Evolutionary conservation across 169 alveolate genomes (phyloP).

Genomic region (Plasmodium falciparum): DNA sequence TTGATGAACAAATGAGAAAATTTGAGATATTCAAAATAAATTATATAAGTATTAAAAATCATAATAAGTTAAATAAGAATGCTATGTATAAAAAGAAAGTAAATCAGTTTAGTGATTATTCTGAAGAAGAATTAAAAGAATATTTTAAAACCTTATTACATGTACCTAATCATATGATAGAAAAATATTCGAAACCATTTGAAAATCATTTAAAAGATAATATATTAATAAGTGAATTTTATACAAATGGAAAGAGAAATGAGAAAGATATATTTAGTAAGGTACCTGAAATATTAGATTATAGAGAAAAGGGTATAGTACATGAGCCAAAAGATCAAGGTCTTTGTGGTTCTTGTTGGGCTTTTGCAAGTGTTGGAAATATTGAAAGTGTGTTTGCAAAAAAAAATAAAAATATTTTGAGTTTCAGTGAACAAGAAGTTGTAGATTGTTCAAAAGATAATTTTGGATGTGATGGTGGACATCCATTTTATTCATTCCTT

Average conservation of each 20-base stretch:
- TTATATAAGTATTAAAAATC: conserved; percentile 22
- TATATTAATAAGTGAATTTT: not conserved
- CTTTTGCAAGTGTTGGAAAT: conserved; percentile 88
- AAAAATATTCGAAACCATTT: conserved; percentile 45
- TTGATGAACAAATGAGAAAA: conserved; percentile 41
- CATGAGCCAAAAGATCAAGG: conserved; percentile 84
- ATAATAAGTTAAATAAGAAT: conserved; percentile 22
- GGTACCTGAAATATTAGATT: conserved; percentile 36
- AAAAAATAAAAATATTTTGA: conserved; percentile 39
- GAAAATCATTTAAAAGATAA: not conserved
- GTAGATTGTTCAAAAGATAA: conserved; percentile 87
- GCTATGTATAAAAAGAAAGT: conserved; percentile 21
- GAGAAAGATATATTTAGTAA: not conserved
- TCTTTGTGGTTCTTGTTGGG: conserved; percentile 91
- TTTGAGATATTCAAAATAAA: conserved; percentile 39
- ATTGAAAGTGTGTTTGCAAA: conserved; percentile 82
- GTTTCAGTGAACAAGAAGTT: conserved; percentile 91
- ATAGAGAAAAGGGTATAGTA: conserved; percentile 48
- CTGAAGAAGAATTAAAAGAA: conserved; percentile 36
- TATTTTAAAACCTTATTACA: conserved; percentile 55
- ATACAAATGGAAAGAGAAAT: not conserved
- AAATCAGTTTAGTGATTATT: conserved; percentile 66
- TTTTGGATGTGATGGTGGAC: conserved; percentile 92
- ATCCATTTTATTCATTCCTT: conserved; percentile 85
- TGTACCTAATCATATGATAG: conserved; percentile 24